Evolutionary conservation across 768 basidiomycete genomes (phyloP), one percentile per base, ranked within the genome.

Genomic region (Myochromella boudieri): DNA sequence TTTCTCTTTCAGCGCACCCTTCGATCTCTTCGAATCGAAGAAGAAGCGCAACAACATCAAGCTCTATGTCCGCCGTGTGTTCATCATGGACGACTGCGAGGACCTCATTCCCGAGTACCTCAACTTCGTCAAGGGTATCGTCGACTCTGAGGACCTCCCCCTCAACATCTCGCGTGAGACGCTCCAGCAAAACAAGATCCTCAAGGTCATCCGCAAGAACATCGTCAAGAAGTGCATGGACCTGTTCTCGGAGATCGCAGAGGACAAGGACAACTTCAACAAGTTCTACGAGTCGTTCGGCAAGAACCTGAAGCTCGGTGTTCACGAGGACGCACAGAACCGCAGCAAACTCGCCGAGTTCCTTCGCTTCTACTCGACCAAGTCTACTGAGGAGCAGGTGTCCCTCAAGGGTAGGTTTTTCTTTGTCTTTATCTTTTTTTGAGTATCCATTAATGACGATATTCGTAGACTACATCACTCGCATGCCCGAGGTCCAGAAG

Each of bases 31-130:
- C 75, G 97, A 99, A 78, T 91, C 90, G 51, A 98, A 99, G 88
- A 98, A 98, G 90, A 98, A 98, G 84, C 91, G 95, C 63, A 97
- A 97, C 83, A 98, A 98, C 88, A 98, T 99, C 82, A 99, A 99
- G 77, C 94, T 99, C 68, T 99, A 98, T 67, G 97, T 99, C 60
- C 92, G 97, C 78, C 93, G 97, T 47, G 95, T 98, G 63, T 98
- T 99, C 81, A 98, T 99, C 82, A 97, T 97, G 92, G 97, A 99
- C 73, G 95, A 97, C 71, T 98, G 95, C 68, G 95, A 98, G 77
- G 97, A 99, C 64, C 78, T 97, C 66, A 98, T 95, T 64, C 95
- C 95, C 58, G 95, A 98, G 70, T 98, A 98, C 81, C 91, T 97
- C 71, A 97, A 97, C 81, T 98, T 97, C 69, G 85, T 97, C 76